Evolutionary conservation across 345 rosid genomes (phyloP).

Genomic region (Turritis glabra): DNA sequence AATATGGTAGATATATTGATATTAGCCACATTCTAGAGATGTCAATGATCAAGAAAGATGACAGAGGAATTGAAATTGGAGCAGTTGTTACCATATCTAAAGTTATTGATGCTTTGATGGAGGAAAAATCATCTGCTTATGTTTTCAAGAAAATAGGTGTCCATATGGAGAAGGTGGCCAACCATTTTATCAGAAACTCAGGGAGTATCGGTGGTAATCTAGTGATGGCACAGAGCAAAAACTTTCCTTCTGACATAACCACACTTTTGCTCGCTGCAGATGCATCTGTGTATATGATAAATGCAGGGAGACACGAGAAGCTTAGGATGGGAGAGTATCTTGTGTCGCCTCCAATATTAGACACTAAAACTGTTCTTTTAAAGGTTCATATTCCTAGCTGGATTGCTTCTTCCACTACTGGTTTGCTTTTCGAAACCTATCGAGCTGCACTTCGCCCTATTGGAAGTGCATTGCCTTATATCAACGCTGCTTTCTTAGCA

Average conservation of each 20-base stretch:
- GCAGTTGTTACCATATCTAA: constrained; percentile 77
- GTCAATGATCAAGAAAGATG: constrained; percentile 49
- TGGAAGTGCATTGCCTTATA: constrained; percentile 77
- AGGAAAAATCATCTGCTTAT: constrained; percentile 29
- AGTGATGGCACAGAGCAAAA: constrained; percentile 74
- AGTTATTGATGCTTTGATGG: constrained; percentile 63
- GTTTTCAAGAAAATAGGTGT: constrained; percentile 56
- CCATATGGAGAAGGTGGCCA: constrained; percentile 76
- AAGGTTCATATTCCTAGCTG: constrained; percentile 50
- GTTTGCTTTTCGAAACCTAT: constrained; percentile 67
- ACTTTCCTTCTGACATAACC: constrained; percentile 81
- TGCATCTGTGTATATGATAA: constrained; percentile 49
- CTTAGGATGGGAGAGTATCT: constrained; percentile 64
- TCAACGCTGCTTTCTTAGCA: constrained; percentile 85
- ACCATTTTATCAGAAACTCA: constrained; percentile 61
- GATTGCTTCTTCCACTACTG: constrained; percentile 29
- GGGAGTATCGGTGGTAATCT: constrained; percentile 82
- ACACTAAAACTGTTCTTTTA: constrained; percentile 50
- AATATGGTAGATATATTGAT: constrained; percentile 58
- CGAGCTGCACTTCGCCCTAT: constrained; percentile 77
- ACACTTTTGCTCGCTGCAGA: constrained; percentile 72
- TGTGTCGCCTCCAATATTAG: constrained; percentile 55
- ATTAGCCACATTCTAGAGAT: constrained; percentile 64
- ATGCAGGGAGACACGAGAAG: constrained; percentile 45
- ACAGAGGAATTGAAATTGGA: constrained; percentile 65